Base-by-base conservation (phyloP, 805 yeast species). In the Schwanniomyces occidentalis region DNA sequence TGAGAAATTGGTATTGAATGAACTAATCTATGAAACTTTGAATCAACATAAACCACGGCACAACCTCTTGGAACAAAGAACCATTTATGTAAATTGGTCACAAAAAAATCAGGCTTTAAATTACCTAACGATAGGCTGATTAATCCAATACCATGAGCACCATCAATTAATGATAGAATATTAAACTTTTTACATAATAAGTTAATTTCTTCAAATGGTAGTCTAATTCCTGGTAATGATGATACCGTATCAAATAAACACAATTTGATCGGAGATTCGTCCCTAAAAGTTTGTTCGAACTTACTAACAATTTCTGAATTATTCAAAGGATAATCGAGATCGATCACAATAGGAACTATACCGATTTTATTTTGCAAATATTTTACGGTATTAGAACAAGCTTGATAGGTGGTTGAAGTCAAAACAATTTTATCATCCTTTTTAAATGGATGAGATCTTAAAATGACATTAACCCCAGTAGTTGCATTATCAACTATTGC, bases 41-140 rank as follows among this genome's bases (percentile, higher is more conserved):
- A 65, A 42, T 73, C 69, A 5, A 76, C 84, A 46, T 82, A 82
- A 31, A 83, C 51, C 17, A 78, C 61, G 0, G 84, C 82, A 45
- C 73, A 71, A 4, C 80, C 76, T 27, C 77, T 64, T 3, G 87
- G 85, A 16, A 70, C 68, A 42, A 50, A 76, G 25, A 68, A 60
- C 90, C 90, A 84, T 49, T 84, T 84, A 63, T 84, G 90, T 13
- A 82, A 59, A 48, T 83, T 84, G 14, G 82, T 57, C 16, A 73
- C 65, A 50, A 67, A 74, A 51, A 80, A 83, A 47, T 82, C 88
- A 0, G 88, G 85, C 29, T 65, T 43, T 16, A 73, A 43, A 8
- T 53, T 55, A 5, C 8, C 28, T 22, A 78, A 44, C 28, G 67
- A 60, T 10, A 75, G 35, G 7, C 71, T 70, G 18, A 75, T 46